Evolutionary conservation across 2,329 filamentous ascomycete genomes (phyloP).

Genomic region (Cercospora sojina): DNA sequence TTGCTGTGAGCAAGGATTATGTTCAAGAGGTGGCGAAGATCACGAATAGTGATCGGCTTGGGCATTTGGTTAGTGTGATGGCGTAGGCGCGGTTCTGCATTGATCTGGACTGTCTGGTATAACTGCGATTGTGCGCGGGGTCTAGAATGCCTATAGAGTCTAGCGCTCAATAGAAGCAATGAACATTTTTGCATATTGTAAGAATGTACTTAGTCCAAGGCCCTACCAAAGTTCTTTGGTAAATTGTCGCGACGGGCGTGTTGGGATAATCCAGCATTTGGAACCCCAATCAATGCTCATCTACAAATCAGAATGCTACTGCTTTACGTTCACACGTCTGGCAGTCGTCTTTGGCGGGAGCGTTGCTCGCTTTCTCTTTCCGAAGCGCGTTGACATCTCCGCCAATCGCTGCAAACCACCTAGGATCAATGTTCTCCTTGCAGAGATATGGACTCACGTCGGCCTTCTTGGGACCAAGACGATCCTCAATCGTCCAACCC

Average conservation of each 20-base stretch:
- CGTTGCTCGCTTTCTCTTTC: not conserved
- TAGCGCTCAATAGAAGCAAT: too few species aligned
- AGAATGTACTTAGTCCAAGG: not conserved
- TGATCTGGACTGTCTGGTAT: not conserved
- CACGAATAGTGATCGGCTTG: not conserved
- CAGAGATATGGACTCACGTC: conserved; percentile 44
- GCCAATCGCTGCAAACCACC: conserved; percentile 38
- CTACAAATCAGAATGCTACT: not conserved
- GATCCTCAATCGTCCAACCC: conserved; percentile 40
- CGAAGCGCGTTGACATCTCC: conserved; percentile 26
- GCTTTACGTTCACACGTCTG: not conserved
- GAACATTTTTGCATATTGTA: not conserved
- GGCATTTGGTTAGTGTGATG: not conserved
- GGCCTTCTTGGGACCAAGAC: conserved; percentile 26
- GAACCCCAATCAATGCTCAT: not conserved
- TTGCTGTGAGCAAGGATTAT: not conserved
- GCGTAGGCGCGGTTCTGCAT: not conserved
- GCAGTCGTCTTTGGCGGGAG: not conserved
- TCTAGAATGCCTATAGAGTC: too few species aligned
- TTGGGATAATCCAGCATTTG: not conserved
- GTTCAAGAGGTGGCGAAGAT: not conserved
- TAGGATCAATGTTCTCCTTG: conserved; percentile 44
- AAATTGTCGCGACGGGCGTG: not conserved
- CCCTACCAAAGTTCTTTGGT: too few species aligned
- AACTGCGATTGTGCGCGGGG: not conserved